Percentiles rank a stretch among this genome's conserved stretches.
These are phyloP conservation scores for Sphaerobolus stellatus DNA, from an alignment of 1,284 basidiomycete genomes.

Conservation along the genomic window DNA sequence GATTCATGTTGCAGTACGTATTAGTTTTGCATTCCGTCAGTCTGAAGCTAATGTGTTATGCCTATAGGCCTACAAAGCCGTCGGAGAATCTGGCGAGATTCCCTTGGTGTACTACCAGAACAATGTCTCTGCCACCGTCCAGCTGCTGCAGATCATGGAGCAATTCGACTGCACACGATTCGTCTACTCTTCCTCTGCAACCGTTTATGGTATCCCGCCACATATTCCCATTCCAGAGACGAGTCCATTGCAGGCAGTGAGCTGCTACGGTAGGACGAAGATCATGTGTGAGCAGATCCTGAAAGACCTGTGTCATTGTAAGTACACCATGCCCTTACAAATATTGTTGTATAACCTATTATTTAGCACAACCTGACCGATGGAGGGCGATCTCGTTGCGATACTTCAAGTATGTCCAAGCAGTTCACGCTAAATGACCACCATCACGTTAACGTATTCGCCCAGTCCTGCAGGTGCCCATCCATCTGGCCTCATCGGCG, in stretches of 20 bases:
- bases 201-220: slow-evolving; percentile 96
- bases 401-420: slow-evolving; percentile 87
- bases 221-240: slow-evolving; percentile 93
- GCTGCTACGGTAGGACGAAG: slow-evolving; percentile 95
- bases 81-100: slow-evolving; percentile 95
- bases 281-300: slow-evolving; percentile 92
- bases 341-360: slow-evolving; percentile 7
- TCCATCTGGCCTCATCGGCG: slow-evolving; percentile 93
- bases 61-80: slow-evolving; percentile 89
- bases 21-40: background rate
- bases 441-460: slow-evolving; percentile 10
- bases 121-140: slow-evolving; percentile 85
- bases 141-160: slow-evolving; percentile 82
- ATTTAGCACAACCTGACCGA: slow-evolving; percentile 60
- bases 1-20: slow-evolving; percentile 85
- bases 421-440: background rate
- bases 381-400: slow-evolving; percentile 86
- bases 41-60: background rate
- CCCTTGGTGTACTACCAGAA: slow-evolving; percentile 92
- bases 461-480: slow-evolving; percentile 94
- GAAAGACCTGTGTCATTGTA: slow-evolving; percentile 83
- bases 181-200: slow-evolving; percentile 98
- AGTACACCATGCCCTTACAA: slow-evolving; percentile 24
- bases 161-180: slow-evolving; percentile 82
- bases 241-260: slow-evolving; percentile 85